Conservation (phyloP, 169 alveolate species). For the Eimeria sp. region DNA sequence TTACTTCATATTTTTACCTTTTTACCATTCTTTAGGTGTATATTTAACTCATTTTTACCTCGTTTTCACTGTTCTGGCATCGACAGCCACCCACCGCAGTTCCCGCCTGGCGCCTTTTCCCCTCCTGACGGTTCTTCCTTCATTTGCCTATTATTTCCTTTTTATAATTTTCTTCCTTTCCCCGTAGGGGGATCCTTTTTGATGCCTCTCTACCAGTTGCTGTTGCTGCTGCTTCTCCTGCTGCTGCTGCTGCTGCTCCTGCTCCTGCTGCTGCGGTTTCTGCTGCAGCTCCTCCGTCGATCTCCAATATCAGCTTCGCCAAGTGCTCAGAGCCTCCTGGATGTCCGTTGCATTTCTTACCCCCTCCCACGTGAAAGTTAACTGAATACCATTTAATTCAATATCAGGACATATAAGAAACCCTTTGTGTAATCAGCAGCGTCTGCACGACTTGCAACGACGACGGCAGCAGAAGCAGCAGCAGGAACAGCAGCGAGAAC, state of each 20-base stretch:
- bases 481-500: background rate
- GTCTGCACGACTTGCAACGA: background rate
- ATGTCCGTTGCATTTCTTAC: background rate
- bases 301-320: background rate
- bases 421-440: background rate
- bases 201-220: background rate
- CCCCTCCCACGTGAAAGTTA: background rate
- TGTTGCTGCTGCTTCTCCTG: background rate
- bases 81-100: background rate
- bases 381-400: background rate
- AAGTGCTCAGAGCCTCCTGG: background rate
- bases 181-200: background rate
- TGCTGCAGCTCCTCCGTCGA: conserved; percentile 10
- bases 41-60: background rate
- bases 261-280: conserved; percentile 7
- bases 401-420: background rate
- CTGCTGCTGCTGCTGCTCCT: conserved; percentile 10
- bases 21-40: background rate
- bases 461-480: conserved; percentile 5
- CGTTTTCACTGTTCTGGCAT: background rate
- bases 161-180: background rate
- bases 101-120: background rate
- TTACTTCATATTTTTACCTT: background rate
- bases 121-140: background rate
- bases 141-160: background rate